Conservation (phyloP, 371 early-diverging fungal species). For the Zopfochytrium polystomum region DNA sequence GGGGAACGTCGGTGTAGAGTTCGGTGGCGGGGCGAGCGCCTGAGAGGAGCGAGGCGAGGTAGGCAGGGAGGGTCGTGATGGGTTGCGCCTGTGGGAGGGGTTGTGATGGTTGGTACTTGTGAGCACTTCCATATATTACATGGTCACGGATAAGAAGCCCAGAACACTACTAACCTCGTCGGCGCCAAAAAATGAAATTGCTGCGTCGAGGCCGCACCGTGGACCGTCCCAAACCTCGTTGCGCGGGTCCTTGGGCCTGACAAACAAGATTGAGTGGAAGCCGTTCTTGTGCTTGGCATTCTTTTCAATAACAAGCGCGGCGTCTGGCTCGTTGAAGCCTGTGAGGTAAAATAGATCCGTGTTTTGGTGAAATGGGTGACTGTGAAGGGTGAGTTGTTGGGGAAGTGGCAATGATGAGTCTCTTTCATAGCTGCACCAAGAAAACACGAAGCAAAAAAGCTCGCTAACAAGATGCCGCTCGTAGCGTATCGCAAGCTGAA, state of each 20-base stretch:
- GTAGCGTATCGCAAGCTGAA: conserved; percentile 81
- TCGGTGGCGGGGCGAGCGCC: conserved; percentile 9
- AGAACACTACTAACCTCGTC: conserved; percentile 75
- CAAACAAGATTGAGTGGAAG: conserved; percentile 85
- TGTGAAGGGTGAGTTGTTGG: too few relatives aligned
- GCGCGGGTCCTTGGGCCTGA: conserved; percentile 66
- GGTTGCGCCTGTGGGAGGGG: conserved; percentile 24
- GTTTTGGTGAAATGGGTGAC: conserved; percentile 87
- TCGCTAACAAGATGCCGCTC: conserved; percentile 84
- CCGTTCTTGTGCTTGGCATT: conserved; percentile 43
- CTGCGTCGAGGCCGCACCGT: conserved; percentile 65
- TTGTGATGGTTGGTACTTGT: too few relatives aligned
- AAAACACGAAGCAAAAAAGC: too few relatives aligned
- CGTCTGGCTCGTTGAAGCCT: conserved; percentile 90
- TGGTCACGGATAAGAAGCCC: too few relatives aligned
- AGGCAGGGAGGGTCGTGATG: conserved; percentile 25
- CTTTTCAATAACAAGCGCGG: conserved; percentile 47
- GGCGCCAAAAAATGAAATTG: conserved; percentile 75
- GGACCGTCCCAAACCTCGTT: conserved; percentile 93
- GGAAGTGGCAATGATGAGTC: too few relatives aligned
- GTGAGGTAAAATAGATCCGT: conserved; percentile 85
- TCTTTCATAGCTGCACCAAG: too few relatives aligned
- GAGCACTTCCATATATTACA: too few relatives aligned
- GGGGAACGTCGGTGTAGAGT: conserved; percentile 37
- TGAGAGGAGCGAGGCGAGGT: conserved; percentile 6